Percentiles rank a stretch among this genome's conserved stretches.
Evolutionary conservation across 257 asterid genomes (phyloP).

Genomic region (Leonotis leonurus): DNA sequence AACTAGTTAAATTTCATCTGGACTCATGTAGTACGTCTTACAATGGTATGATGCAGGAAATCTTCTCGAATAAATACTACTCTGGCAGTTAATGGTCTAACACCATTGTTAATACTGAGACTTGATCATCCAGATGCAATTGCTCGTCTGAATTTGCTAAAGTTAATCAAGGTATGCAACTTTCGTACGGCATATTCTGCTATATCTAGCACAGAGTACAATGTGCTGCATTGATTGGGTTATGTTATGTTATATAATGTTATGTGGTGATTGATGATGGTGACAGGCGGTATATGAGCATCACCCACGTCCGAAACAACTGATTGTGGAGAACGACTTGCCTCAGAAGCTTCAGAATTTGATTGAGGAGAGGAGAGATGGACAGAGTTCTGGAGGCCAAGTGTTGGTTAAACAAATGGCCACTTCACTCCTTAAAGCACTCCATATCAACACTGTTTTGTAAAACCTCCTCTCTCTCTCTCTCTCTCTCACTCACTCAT

Average conservation of each 20-base stretch:
- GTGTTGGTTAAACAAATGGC: slow-evolving; percentile 99
- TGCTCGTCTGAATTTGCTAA: slow-evolving; percentile 85
- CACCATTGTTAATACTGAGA: slow-evolving; percentile 75
- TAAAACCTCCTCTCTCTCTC: too few relatives aligned
- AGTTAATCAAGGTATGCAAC: slow-evolving; percentile 78
- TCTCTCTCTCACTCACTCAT: too few relatives aligned
- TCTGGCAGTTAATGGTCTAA: slow-evolving; percentile 91
- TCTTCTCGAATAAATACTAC: slow-evolving; percentile 93
- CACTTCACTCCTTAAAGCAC: slow-evolving; percentile 94
- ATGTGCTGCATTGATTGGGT: too few relatives aligned
- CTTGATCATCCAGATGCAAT: slow-evolving; percentile 97
- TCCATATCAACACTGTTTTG: slow-evolving; percentile 87
- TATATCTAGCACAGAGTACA: too few relatives aligned
- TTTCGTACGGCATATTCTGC: too few relatives aligned
- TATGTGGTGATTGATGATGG: slow-evolving; percentile 5
- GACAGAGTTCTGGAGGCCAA: slow-evolving; percentile 96
- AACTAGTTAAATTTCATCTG: background rate
- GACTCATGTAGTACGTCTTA: slow-evolving; percentile 10
- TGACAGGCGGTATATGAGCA: slow-evolving; percentile 98
- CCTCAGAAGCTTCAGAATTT: slow-evolving; percentile 84
- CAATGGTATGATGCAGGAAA: slow-evolving; percentile 56
- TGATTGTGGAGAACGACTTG: slow-evolving; percentile 90
- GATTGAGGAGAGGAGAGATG: slow-evolving; percentile 94
- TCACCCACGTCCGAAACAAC: slow-evolving; percentile 96
- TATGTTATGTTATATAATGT: too few relatives aligned